Evolutionary conservation across 345 rosid species (phyloP), one percentile per base, ranked within the genome.

Genomic region (Heritiera fomes): DNA sequence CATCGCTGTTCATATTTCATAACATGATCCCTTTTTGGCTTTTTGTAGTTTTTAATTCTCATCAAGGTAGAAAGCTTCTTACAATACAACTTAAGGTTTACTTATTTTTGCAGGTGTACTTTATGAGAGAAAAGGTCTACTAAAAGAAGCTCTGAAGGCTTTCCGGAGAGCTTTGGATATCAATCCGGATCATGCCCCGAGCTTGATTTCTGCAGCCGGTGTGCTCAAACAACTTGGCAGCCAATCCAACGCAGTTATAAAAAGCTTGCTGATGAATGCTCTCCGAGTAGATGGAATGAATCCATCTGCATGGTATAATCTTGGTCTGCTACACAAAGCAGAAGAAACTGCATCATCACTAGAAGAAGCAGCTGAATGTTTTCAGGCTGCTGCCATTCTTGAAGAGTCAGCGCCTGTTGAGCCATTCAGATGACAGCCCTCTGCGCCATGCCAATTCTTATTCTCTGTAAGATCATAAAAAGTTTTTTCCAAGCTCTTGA

Each of bases 241-340:
- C 60, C 78, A 75, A 75, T 80, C 92, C 7, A 79, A 79, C 73
- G 84, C 86, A 3, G 85, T 85, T 18, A 72, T 83, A 38, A 88
- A 92, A 86, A 90, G 92, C 86, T 86, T 88, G 78, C 77, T 93
- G 77, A 89, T 89, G 80, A 93, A 86, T 41, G 98, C 98, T 69
- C 84, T 90, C 14, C 76, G 83, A 73, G 79, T 87, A 3, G 97
- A 93, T 80, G 85, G 87, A 80, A 79, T 85, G 84, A 93, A 90
- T 71, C 82, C 85, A n/a, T 80, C 81, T 10, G 93, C 97, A 52
- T 93, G 98, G 98, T 87, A 88, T 81, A 88, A 86, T 80, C 92
- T 93, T 14, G 98, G 93, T 30, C 84, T 87, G 77, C 84, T 92
- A 74, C 84, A 83, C 75, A 84, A 77, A 82, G 79, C 82, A 0